phyloP scores from a whole-genome alignment of 768 basidiomycete species.

The Gelatoporia subvermispora region DNA sequence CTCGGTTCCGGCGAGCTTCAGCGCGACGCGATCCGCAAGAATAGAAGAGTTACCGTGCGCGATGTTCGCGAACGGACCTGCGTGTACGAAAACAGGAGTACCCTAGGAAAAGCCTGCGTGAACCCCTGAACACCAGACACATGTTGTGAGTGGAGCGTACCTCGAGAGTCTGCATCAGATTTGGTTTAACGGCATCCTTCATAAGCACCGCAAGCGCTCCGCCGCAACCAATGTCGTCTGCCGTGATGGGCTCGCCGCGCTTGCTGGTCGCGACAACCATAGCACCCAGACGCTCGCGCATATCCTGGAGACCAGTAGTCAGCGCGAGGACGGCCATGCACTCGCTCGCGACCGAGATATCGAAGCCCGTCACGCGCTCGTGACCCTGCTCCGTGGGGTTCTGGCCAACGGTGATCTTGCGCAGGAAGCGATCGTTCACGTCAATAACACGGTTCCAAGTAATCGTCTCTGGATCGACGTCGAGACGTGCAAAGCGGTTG shows the following conservation, averaged over 20 bases:
- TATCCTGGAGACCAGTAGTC: constrained; percentile 82
- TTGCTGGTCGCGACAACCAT: constrained; percentile 98
- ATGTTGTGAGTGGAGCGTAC: constrained; percentile 24
- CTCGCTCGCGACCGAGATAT: constrained; percentile 96
- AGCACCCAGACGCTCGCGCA: constrained; percentile 86
- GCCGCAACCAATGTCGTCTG: constrained; percentile 92
- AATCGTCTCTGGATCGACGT: constrained; percentile 85
- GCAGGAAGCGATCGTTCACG: constrained; percentile 94
- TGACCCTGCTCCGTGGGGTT: constrained; percentile 86
- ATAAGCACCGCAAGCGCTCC: constrained; percentile 95
- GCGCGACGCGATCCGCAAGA: constrained; percentile 92
- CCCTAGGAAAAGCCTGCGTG: constrained; percentile 43
- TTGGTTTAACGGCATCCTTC: constrained; percentile 99
- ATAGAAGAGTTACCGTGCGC: constrained; percentile 99
- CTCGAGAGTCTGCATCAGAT: constrained; percentile 97
- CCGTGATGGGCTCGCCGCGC: constrained; percentile 86
- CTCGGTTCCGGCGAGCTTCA: constrained; percentile 95
- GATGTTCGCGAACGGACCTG: constrained; percentile 98
- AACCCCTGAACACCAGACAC: neutral
- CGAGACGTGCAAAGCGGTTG: constrained; percentile 83
- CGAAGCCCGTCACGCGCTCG: constrained; percentile 87
- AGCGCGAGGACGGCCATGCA: constrained; percentile 97
- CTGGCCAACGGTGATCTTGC: constrained; percentile 91
- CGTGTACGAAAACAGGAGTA: constrained; percentile 98
- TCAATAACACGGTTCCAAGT: constrained; percentile 98